phyloP scores from a whole-genome alignment of 192 early-diverging fungal species.

The Rhizophagus clarus region DNA sequence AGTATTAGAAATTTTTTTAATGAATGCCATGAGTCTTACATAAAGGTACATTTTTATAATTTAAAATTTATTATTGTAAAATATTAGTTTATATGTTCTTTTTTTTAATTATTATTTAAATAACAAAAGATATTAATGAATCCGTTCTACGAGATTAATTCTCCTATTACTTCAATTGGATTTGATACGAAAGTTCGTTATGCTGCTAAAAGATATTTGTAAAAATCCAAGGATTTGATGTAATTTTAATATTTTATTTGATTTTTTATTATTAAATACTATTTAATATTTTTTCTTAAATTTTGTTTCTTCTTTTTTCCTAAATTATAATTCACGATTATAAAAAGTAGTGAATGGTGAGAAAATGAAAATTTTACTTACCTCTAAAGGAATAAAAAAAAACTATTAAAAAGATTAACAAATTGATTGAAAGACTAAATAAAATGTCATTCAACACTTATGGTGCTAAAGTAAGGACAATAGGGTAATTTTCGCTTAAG shows the following conservation, averaged over 20 bases:
- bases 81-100: neutral
- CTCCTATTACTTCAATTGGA: slow-evolving; percentile 71
- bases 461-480: too few species aligned
- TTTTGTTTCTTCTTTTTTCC: neutral
- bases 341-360: neutral
- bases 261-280: neutral
- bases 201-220: slow-evolving; percentile 74
- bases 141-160: slow-evolving; percentile 87
- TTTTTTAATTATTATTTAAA: slow-evolving; percentile 6
- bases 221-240: neutral
- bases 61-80: neutral
- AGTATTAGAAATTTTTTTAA: slow-evolving; percentile 81
- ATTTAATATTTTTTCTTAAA: neutral
- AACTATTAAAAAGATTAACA: neutral
- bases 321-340: neutral
- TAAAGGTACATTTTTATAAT: slow-evolving; percentile 65
- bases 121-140: slow-evolving; percentile 75
- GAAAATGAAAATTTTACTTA: neutral
- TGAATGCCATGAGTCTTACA: slow-evolving; percentile 82
- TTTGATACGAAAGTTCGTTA: slow-evolving; percentile 83
- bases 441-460: neutral
- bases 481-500: too few species aligned
- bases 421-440: neutral
- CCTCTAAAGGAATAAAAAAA: neutral
- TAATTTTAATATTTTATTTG: neutral